A percentile compares a stretch with the other conserved stretches of the same genome.
These are phyloP conservation scores for Lipomyces starkeyi DNA, from an alignment of 805 yeast species.

Conservation along the genomic window DNA sequence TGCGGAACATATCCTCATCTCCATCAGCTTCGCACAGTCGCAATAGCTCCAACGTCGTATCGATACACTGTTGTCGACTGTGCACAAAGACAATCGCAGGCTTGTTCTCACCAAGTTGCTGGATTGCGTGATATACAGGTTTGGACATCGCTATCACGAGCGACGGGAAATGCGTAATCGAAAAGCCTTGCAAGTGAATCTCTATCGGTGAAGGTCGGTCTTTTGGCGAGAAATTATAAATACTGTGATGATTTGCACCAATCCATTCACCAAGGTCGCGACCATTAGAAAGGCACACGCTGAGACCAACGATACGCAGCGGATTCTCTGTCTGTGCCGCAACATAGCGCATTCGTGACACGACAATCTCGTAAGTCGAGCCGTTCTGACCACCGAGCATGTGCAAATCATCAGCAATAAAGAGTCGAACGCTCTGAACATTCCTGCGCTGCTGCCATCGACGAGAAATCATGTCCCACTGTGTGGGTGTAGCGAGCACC, in stretches of 20 bases:
- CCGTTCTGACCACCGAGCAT: conserved; percentile 66
- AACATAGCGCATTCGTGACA: conserved; percentile 76
- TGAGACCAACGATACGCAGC: conserved; percentile 70
- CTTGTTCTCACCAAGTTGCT: conserved; percentile 42
- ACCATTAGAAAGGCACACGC: conserved; percentile 73
- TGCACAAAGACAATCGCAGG: conserved; percentile 63
- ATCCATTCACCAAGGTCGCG: conserved; percentile 87
- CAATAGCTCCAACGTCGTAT: conserved; percentile 55
- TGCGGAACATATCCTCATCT: conserved; percentile 51
- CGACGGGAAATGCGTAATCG: conserved; percentile 58
- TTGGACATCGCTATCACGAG: conserved; percentile 58
- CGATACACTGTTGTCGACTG: conserved; percentile 59
- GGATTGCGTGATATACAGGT: conserved; percentile 55
- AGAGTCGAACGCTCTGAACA: conserved; percentile 67
- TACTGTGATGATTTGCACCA: conserved; percentile 64
- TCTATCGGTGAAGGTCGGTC: conserved; percentile 63
- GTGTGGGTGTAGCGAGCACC: conserved; percentile 76
- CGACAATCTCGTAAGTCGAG: conserved; percentile 66
- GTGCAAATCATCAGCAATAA: conserved; percentile 79
- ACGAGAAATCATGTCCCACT: conserved; percentile 73
- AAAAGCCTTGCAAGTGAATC: conserved; percentile 57
- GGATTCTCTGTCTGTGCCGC: conserved; percentile 64
- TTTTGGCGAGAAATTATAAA: conserved; percentile 72
- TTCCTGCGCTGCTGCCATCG: conserved; percentile 81
- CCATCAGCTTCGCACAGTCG: conserved; percentile 47